Conservation (phyloP, 805 yeast species). For the Cyberlindnera euphorbiae region DNA sequence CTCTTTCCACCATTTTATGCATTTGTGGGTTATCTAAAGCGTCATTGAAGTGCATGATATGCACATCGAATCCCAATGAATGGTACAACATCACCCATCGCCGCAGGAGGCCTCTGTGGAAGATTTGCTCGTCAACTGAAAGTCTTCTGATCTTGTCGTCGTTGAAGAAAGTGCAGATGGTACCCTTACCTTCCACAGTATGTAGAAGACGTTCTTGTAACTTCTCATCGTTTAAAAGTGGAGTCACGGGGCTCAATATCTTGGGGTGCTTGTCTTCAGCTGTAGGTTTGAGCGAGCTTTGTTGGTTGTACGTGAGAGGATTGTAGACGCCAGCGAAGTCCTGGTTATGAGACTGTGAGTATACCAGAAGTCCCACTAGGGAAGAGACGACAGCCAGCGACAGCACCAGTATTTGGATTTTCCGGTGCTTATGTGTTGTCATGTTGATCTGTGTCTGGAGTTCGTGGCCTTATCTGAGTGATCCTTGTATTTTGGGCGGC, state of each 20-base stretch:
- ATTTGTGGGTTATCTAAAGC: slow-evolving; percentile 13
- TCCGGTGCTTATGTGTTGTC: too few relatives aligned
- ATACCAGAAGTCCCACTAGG: too few relatives aligned
- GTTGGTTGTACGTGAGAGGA: slow-evolving; percentile 48
- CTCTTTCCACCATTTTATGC: slow-evolving; percentile 4
- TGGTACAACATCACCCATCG: slow-evolving; percentile 17
- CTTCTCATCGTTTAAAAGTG: slow-evolving; percentile 10
- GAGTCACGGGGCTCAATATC: slow-evolving; percentile 4
- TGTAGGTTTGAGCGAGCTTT: slow-evolving; percentile 52
- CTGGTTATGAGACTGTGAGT: too few relatives aligned
- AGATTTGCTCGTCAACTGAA: slow-evolving; percentile 16
- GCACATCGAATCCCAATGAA: slow-evolving; percentile 16
- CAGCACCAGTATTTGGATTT: not conserved
- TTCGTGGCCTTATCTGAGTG: too few relatives aligned
- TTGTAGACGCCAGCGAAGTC: slow-evolving; percentile 43
- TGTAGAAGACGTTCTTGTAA: slow-evolving; percentile 10
- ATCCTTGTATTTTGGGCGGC: too few relatives aligned
- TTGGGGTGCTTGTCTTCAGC: slow-evolving; percentile 29
- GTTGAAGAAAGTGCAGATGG: slow-evolving; percentile 20
- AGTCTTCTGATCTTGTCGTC: slow-evolving; percentile 15
- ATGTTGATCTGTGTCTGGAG: too few relatives aligned
- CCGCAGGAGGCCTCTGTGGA: slow-evolving; percentile 13
- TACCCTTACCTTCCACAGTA: slow-evolving; percentile 6
- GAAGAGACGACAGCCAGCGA: not conserved
- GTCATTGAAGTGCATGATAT: slow-evolving; percentile 18